Evolutionary conservation across 495 filamentous ascomycete genomes (phyloP).

Genomic region (Niebla homalea): DNA sequence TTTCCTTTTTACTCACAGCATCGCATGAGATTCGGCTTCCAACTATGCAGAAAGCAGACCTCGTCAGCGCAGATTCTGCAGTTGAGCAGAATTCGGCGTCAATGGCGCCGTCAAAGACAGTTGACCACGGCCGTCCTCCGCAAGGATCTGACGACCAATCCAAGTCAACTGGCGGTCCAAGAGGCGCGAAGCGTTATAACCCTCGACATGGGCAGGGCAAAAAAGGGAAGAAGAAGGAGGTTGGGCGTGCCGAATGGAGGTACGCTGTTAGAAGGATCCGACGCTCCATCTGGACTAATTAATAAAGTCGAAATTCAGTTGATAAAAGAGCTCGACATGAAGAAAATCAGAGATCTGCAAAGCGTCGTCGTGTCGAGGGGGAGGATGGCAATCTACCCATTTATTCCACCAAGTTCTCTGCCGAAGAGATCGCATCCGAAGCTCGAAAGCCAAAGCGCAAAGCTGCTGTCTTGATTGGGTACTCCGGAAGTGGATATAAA

Average conservation of each 20-base stretch:
- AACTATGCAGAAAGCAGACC: no score
- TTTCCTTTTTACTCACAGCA: no score
- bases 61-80: no score
- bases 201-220: constrained; percentile 25
- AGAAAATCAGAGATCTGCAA: constrained; percentile 35
- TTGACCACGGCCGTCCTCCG: no score
- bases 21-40: no score
- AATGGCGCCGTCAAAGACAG: no score
- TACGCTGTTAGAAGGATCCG: constrained; percentile 24
- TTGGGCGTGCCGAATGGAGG: constrained; percentile 54
- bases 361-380: constrained; percentile 43
- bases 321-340: constrained; percentile 54
- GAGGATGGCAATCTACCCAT: constrained; percentile 27
- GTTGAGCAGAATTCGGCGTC: no score
- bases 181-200: no score
- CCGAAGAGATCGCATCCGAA: constrained; percentile 75
- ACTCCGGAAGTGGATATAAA: constrained; percentile 92
- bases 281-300: constrained; percentile 36
- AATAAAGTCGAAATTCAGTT: constrained; percentile 45
- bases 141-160: no score
- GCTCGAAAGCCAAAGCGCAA: constrained; percentile 84
- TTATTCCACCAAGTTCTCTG: constrained; percentile 45
- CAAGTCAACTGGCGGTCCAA: no score
- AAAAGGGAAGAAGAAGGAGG: constrained; percentile 32
- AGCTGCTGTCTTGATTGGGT: constrained; percentile 87